Evolutionary conservation across 345 rosid species (phyloP).

Genomic region (Rhodamnia argentea): DNA sequence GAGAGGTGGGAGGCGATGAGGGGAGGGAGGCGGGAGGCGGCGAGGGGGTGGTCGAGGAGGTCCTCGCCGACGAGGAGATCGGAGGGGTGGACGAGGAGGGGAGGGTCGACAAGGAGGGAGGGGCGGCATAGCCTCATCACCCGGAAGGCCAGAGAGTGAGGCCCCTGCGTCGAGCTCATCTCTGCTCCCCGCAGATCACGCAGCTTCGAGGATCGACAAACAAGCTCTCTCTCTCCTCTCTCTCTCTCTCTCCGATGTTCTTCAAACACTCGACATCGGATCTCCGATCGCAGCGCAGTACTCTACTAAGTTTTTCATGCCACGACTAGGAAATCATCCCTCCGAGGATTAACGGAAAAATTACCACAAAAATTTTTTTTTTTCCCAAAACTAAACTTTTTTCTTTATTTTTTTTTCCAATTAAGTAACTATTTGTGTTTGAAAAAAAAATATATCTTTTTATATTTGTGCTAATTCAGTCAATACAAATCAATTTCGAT

Average conservation of each 20-base stretch:
- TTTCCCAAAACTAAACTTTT: too few species aligned
- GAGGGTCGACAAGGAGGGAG: conserved; percentile 74
- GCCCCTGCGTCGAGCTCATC: conserved; percentile 56
- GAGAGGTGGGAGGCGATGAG: conserved; percentile 20
- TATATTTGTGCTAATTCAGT: too few species aligned
- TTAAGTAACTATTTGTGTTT: too few species aligned
- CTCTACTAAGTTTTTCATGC: too few species aligned
- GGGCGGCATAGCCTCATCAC: conserved; percentile 97
- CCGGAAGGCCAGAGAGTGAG: conserved; percentile 93
- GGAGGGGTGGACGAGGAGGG: conserved; percentile 69
- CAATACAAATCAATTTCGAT: too few species aligned
- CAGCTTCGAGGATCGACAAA: background rate
- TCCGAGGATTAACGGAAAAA: too few species aligned
- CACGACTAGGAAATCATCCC: too few species aligned
- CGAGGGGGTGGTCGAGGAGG: conserved; percentile 69
- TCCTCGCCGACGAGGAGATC: conserved; percentile 94
- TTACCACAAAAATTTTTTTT: too few species aligned
- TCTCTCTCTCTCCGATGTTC: background rate
- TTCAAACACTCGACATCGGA: too few species aligned
- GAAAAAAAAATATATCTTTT: too few species aligned
- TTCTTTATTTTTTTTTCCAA: too few species aligned
- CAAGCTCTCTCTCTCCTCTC: background rate
- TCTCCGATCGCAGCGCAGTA: too few species aligned
- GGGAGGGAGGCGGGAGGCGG: conserved; percentile 49
- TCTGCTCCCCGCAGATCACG: background rate